Evolutionary conservation across 768 basidiomycete genomes (phyloP).

Genomic region (Agrocybe praecox): DNA sequence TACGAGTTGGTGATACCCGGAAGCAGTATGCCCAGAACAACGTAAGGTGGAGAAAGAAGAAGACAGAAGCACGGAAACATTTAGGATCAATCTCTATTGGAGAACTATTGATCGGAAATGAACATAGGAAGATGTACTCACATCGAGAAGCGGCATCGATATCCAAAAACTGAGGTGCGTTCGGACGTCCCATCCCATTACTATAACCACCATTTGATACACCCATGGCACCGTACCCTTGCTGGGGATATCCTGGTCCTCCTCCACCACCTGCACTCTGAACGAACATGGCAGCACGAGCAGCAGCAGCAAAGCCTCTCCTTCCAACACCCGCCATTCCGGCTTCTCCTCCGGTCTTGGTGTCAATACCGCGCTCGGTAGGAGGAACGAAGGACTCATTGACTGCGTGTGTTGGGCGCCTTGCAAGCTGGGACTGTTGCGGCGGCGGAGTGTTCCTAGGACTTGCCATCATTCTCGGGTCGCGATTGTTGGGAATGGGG

Average conservation of each 20-base stretch:
- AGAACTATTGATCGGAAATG: background rate
- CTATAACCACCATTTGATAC: background rate
- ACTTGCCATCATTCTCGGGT: background rate
- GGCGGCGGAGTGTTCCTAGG: background rate
- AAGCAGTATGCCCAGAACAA: background rate
- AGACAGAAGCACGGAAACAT: background rate
- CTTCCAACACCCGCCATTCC: slow-evolving; percentile 93
- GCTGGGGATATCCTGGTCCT: slow-evolving; percentile 8
- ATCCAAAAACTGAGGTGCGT: slow-evolving; percentile 48
- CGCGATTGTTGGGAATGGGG: background rate
- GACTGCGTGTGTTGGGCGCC: background rate
- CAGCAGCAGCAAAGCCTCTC: slow-evolving; percentile 80
- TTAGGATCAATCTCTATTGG: background rate
- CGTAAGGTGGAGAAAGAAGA: background rate
- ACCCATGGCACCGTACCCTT: slow-evolving; percentile 20
- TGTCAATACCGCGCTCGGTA: slow-evolving; percentile 53
- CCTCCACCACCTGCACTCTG: background rate
- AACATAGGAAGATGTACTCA: slow-evolving; percentile 26
- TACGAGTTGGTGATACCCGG: background rate
- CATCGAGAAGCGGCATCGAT: slow-evolving; percentile 44
- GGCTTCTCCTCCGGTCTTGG: slow-evolving; percentile 74
- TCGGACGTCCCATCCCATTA: slow-evolving; percentile 26
- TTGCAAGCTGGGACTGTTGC: background rate
- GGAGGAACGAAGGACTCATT: slow-evolving; percentile 22
- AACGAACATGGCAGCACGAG: slow-evolving; percentile 51